phyloP scores from a whole-genome alignment of 352 stramenopile species.

The Phytophthora pistaciae region DNA sequence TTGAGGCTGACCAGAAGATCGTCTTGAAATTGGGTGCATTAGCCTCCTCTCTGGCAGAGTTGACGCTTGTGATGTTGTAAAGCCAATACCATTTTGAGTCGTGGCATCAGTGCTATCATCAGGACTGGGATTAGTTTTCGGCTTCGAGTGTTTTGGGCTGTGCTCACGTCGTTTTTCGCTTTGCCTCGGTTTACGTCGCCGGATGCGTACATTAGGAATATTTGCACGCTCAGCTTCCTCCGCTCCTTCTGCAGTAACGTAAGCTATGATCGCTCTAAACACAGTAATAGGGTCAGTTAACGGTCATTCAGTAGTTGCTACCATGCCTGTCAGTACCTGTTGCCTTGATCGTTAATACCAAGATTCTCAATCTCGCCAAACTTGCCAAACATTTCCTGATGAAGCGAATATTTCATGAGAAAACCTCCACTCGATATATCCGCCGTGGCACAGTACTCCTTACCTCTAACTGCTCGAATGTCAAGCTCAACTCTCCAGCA shows the following conservation, averaged over 20 bases:
- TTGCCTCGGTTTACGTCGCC: slow-evolving; percentile 36
- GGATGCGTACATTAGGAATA: slow-evolving; percentile 32
- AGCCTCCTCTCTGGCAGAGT: not conserved
- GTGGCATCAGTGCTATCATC: not conserved
- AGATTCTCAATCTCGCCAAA: slow-evolving; percentile 43
- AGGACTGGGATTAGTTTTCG: not conserved
- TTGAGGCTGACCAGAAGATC: not conserved
- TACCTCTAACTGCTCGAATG: slow-evolving; percentile 40
- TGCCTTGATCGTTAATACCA: slow-evolving; percentile 36
- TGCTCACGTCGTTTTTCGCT: slow-evolving; percentile 29
- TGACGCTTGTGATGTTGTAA: not conserved
- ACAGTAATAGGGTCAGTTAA: not conserved
- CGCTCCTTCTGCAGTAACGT: slow-evolving; percentile 22
- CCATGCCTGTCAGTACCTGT: too few relatives aligned
- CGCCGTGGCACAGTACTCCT: not conserved
- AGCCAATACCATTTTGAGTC: not conserved
- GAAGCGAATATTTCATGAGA: not conserved
- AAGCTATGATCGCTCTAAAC: slow-evolving; percentile 46
- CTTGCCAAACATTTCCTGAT: slow-evolving; percentile 35
- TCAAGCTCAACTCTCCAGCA: slow-evolving; percentile 17
- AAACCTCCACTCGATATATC: too few relatives aligned
- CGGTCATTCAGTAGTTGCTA: too few relatives aligned
- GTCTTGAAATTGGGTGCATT: not conserved
- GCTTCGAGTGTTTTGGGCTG: slow-evolving; percentile 7
- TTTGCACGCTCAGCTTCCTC: slow-evolving; percentile 28